Base-by-base conservation (phyloP, 345 rosid genomes). In the Triadica sebifera region DNA sequence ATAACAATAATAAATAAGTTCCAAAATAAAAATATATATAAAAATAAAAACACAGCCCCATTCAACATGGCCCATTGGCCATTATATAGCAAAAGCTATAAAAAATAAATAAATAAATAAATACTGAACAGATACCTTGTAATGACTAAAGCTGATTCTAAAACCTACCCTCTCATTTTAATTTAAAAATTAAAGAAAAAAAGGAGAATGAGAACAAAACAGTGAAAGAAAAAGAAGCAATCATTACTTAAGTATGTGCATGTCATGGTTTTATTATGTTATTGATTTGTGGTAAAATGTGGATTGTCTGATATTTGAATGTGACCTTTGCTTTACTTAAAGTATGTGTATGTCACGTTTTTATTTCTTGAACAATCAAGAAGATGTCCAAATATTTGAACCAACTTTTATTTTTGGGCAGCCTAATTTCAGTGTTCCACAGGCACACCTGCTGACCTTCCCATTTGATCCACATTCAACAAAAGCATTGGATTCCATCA, bases 161-260 rank as follows among this genome's bases (percentile, higher is more conserved):
- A 66, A 63, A 64, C 77, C 80, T 73, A 65, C 67, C 66, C 77
- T 59, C 64, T 25, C n/a, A 45, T 51, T 72, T 62, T 63, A 38
- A 65, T 71, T 67, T 74, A 24, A 17, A 74, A 52, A 12, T 6
- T 16, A 62, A 34, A 57, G 61, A 4, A 43, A 43, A 41, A 17
- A 11, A 20, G 25, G 12, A 5, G 13, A 39, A 12, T 43, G 39
- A 47, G 49, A n/a, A n/a, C 1, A 68, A 51, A 24, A 68, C 2
- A 74, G 47, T 25, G 19, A 73, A 65, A 74, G 71, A 29, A 0
- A 51, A 66, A 70, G 55, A n/a, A 8, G n/a, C n/a, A n/a, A n/a
- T n/a, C 75, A 74, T 74, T 74, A 22, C 57, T 37, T 45, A 46
- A 52, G 65, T 47, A 41, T 59, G 20, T n/a, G 69, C 20, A 58